These are phyloP conservation scores for Aureobasidium sp. DNA, from an alignment of 2,329 filamentous ascomycete genomes.

Conservation along the genomic window DNA sequence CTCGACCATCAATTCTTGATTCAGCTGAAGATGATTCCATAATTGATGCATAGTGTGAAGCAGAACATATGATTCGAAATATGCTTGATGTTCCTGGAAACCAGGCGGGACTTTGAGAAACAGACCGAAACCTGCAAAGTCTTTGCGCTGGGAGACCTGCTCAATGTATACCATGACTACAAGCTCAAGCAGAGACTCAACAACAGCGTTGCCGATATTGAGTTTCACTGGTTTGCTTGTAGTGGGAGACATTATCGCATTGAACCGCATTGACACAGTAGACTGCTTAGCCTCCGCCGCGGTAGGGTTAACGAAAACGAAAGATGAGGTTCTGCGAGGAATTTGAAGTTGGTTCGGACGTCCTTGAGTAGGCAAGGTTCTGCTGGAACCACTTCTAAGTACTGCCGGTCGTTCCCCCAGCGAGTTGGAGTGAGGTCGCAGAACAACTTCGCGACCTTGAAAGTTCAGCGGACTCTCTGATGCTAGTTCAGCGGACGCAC, in stretches of 20 bases:
- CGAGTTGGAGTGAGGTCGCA: conserved; percentile 62
- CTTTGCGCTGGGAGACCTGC: conserved; percentile 76
- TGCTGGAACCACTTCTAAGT: conserved; percentile 56
- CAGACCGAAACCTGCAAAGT: conserved; percentile 80
- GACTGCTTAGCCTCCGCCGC: conserved; percentile 46
- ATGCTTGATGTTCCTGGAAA: conserved; percentile 88
- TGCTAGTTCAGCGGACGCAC: conserved; percentile 77
- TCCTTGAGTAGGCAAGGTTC: conserved; percentile 16
- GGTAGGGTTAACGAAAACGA: conserved; percentile 74
- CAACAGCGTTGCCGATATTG: conserved; percentile 57
- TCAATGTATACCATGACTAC: conserved; percentile 75
- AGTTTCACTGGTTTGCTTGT: conserved; percentile 39
- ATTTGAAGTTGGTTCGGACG: conserved; percentile 45
- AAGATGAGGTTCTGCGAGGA: conserved; percentile 77
- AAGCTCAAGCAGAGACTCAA: conserved; percentile 70
- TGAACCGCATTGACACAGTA: conserved; percentile 51
- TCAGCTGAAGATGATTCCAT: conserved; percentile 58
- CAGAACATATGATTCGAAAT: conserved; percentile 86
- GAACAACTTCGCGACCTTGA: conserved; percentile 75
- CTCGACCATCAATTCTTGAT: conserved; percentile 67
- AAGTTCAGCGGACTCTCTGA: conserved; percentile 75
- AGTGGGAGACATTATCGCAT: conserved; percentile 52
- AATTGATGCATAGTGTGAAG: conserved; percentile 65
- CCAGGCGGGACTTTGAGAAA: conserved; percentile 85
- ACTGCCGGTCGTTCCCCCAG: conserved; percentile 52